phyloP scores from a whole-genome alignment of 176 grass and related monocot species.

The Rhynchospora breviuscula region DNA sequence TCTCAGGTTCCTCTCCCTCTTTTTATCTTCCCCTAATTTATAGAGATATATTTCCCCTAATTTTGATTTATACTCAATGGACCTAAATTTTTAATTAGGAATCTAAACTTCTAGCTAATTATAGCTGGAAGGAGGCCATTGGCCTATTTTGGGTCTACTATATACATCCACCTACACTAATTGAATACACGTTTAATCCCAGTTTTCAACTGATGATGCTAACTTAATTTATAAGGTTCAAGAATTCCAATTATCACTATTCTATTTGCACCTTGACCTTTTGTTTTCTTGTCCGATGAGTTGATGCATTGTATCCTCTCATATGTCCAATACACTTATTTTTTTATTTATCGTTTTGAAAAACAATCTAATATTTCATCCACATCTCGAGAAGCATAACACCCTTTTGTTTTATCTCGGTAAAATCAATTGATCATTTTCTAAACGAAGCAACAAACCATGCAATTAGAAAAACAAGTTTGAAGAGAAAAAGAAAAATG shows the following conservation, averaged over 20 bases:
- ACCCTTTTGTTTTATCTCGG: background rate
- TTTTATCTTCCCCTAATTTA: background rate
- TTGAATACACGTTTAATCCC: background rate
- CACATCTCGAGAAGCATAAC: background rate
- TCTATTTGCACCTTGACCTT: background rate
- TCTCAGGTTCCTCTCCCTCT: slow-evolving; percentile 33
- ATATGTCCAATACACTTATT: background rate
- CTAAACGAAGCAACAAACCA: too few species aligned
- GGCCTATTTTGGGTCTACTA: background rate
- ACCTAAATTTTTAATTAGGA: too few species aligned
- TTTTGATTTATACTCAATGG: background rate
- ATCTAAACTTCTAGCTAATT: too few species aligned
- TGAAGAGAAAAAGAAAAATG: background rate
- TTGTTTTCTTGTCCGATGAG: background rate
- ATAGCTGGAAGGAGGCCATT: background rate
- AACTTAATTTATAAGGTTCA: background rate
- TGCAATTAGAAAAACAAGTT: background rate
- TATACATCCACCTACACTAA: background rate
- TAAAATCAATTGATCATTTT: too few species aligned
- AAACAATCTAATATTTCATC: background rate
- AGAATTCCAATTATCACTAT: background rate
- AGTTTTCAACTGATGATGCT: background rate
- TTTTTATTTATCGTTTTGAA: too few species aligned
- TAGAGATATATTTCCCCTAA: background rate
- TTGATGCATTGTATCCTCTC: background rate